These are phyloP conservation scores for Botrytis fragariae DNA, from an alignment of 2,329 filamentous ascomycete genomes.

Conservation along the genomic window DNA sequence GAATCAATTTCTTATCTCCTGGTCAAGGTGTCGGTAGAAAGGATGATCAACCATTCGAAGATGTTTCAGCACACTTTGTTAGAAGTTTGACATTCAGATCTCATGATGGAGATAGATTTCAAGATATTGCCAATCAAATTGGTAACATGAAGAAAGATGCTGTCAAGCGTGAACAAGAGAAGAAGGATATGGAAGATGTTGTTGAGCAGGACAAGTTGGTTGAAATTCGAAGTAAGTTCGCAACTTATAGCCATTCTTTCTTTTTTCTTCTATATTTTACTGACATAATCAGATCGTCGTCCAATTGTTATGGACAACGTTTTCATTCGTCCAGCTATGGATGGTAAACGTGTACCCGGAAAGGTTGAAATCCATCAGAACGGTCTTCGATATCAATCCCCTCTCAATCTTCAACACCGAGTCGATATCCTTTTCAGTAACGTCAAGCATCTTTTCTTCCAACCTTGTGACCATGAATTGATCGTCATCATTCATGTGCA, in stretches of 20 bases:
- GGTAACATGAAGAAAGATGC: slow-evolving; percentile 94
- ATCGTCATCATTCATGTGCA: slow-evolving; percentile 99
- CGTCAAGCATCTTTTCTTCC: slow-evolving; percentile 98
- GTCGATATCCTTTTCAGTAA: slow-evolving; percentile 98
- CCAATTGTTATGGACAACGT: slow-evolving; percentile 90
- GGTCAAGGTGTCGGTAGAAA: slow-evolving; percentile 96
- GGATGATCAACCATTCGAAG: slow-evolving; percentile 97
- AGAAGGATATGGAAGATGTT: slow-evolving; percentile 99
- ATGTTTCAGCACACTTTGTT: slow-evolving; percentile 92
- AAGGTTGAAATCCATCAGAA: slow-evolving; percentile 98
- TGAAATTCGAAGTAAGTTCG: slow-evolving; percentile 78
- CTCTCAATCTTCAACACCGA: slow-evolving; percentile 73
- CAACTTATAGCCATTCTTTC: background rate
- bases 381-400: slow-evolving; percentile 90
- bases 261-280: slow-evolving; percentile 41
- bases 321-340: slow-evolving; percentile 90
- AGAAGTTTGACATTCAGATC: slow-evolving; percentile 94
- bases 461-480: slow-evolving; percentile 91
- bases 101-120: slow-evolving; percentile 81
- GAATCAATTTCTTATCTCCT: slow-evolving; percentile 96
- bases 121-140: slow-evolving; percentile 88
- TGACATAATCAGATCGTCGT: slow-evolving; percentile 67
- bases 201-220: slow-evolving; percentile 97
- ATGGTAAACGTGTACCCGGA: slow-evolving; percentile 93
- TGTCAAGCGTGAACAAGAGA: slow-evolving; percentile 90